Base-by-base conservation (phyloP, 1,284 basidiomycete genomes). In the Microbotryum intermedium region DNA sequence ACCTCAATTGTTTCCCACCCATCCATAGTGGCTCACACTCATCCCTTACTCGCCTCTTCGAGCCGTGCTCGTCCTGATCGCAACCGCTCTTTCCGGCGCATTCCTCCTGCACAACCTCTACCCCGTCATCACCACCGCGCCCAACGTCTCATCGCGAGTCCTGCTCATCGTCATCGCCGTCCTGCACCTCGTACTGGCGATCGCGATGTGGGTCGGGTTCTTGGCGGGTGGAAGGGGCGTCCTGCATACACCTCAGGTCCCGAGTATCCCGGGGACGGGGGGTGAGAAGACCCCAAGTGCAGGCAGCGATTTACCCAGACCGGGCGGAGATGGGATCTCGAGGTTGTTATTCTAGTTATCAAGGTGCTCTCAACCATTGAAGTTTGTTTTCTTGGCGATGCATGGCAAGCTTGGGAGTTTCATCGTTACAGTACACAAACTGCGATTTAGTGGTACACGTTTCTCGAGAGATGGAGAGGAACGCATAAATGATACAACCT, bases 111-210 rank as follows among this genome's bases (percentile, higher is more conserved):
- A 80, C 21, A 95, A 94, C 71, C 82, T 93, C 57, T 94, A 93
- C 70, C 91, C 91, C 6, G 81, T 94, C 55, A 83, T 97, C 44
- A 83, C 86, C 28, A 81, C 83, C n/a, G 89, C 91, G 66, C 70
- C 86, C 72, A 84, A 87, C 64, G 92, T 92, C 73, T 80, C 88
- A 7, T 84, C 85, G 0, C 83, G 89, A 25, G 81, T 90, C 6
- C 75, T 94, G 50, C 84, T 93, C 66, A 76, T 93, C 56, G 60
- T 60, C 52, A 61, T 71, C 29, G 65, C 60, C 7, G 62, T 55
- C 23, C 50, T 72, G 29, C 72, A 73, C 52, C 61, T 68, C 45
- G 53, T 64, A 21, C 60, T 71, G 29, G 64, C 66, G 13, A 30
- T 72, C 30, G 61, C 67, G 20, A 53, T 73, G 8, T 73, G 69